Evolutionary conservation across 1,284 basidiomycete species (phyloP).

Genomic region (Irpex sp.): DNA sequence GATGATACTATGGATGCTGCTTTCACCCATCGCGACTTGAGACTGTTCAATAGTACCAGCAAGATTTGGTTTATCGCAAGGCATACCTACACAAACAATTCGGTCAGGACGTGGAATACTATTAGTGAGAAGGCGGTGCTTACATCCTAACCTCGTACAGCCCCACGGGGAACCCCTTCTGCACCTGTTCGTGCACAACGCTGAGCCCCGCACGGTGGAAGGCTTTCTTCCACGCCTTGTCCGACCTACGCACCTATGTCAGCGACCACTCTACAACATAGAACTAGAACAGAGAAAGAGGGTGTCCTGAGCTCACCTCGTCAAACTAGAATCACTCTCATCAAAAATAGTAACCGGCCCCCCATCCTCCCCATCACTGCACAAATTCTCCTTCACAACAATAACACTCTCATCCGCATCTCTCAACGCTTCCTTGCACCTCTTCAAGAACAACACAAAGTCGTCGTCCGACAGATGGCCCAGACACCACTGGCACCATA

Average conservation of each 20-base stretch:
- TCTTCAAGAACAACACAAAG: slow-evolving; percentile 72
- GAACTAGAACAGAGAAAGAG: too few species aligned
- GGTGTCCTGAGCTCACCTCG: too few species aligned
- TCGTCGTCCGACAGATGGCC: slow-evolving; percentile 82
- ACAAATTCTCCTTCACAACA: slow-evolving; percentile 92
- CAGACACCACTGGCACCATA: slow-evolving; percentile 96
- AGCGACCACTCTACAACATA: too few species aligned
- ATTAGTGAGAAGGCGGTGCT: slow-evolving; percentile 19
- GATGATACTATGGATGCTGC: neutral
- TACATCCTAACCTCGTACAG: slow-evolving; percentile 85
- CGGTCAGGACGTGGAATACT: neutral
- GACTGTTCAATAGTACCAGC: too few species aligned
- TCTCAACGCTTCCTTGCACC: slow-evolving; percentile 56
- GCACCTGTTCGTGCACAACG: slow-evolving; percentile 68
- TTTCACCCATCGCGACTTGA: too few species aligned
- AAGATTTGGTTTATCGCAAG: slow-evolving; percentile 31
- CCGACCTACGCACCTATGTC: slow-evolving; percentile 73
- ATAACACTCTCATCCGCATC: slow-evolving; percentile 54
- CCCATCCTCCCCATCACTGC: slow-evolving; percentile 53
- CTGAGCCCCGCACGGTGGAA: slow-evolving; percentile 70
- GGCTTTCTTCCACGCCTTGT: slow-evolving; percentile 73
- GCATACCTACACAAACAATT: slow-evolving; percentile 48
- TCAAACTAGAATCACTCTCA: slow-evolving; percentile 84
- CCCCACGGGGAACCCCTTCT: slow-evolving; percentile 77
- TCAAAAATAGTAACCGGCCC: slow-evolving; percentile 69